phyloP scores from a whole-genome alignment of 305 asterid genomes.

The Solanum hybrid region DNA sequence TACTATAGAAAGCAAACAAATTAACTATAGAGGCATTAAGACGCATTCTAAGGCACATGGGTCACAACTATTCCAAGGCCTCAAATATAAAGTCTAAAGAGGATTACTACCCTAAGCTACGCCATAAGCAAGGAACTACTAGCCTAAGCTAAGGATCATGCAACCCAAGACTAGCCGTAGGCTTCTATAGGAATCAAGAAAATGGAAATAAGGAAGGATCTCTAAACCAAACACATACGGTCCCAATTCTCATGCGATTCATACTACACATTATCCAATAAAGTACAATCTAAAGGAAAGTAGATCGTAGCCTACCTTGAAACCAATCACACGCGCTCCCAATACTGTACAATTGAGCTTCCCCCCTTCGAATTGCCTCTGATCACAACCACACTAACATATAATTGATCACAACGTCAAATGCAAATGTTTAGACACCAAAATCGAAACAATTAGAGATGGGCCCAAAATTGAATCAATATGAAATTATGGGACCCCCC shows the following conservation, averaged over 20 bases:
- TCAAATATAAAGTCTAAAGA: background rate
- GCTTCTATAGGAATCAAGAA: background rate
- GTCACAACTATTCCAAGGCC: background rate
- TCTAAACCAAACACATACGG: background rate
- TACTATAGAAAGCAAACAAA: background rate
- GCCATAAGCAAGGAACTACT: background rate
- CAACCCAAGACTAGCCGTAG: background rate
- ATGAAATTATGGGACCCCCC: background rate
- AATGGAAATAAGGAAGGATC: background rate
- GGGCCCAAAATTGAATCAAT: background rate
- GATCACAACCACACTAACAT: background rate
- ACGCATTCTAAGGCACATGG: background rate
- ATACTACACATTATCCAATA: too few relatives aligned
- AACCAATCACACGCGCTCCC: background rate
- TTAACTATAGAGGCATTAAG: background rate
- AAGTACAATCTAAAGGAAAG: background rate
- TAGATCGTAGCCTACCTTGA: background rate
- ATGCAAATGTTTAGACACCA: background rate
- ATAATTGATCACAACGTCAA: background rate
- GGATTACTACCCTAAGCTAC: background rate
- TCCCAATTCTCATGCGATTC: background rate
- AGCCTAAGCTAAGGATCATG: background rate
- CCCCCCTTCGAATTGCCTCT: background rate
- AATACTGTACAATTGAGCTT: too few relatives aligned
- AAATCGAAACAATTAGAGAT: too few relatives aligned